Evolutionary conservation across 768 basidiomycete species (phyloP), one percentile per base, ranked within the genome.

Genomic region (Boletus fagicola): DNA sequence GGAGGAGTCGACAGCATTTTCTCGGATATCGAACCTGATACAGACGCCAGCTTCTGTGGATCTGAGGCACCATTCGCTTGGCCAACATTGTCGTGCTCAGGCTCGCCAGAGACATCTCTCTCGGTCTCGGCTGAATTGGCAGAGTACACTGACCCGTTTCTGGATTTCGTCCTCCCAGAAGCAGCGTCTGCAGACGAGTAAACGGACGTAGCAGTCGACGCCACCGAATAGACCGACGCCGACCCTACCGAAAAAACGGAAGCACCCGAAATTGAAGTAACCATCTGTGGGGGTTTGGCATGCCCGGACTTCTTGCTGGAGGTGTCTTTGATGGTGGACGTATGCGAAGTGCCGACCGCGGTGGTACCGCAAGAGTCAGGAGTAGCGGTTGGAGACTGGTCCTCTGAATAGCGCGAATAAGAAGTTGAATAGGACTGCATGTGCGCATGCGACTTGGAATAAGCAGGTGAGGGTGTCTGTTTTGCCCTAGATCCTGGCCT

Each of bases 191-290:
- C 31, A 20, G 51, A 40, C 44, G 68, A 69, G 20, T 39, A 64
- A 2, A 36, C 59, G 0, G 68, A 67, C 5, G 68, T 68, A 3
- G 63, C 68, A 7, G 64, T 70, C 33, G 70, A 70, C 5, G 66
- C 64, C 35, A 66, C 68, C 31, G 69, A 70, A 22, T 68, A 69
- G 1, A 68, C 15, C 0, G 68, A 70, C 1, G 62, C 55, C n/a
- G 69, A 68, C 36, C 66, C 66, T 9, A 61, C 56, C 7, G 70
- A 72, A 46, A 60, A 68, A 4, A 64, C 35, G 22, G 72, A 71
- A 35, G 70, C 66, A 43, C 62, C 68, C 2, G 70, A 72, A 6
- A 65, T 42, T 0, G 72, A 73, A n/a, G 56, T 39, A 7, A 53
- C 49, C 66, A 70, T 61, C 18, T 60, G 56, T 1, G 56, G 47